Evolutionary conservation across 495 filamentous ascomycete genomes (phyloP).

Genomic region (Hypoxylon lenormandii): DNA sequence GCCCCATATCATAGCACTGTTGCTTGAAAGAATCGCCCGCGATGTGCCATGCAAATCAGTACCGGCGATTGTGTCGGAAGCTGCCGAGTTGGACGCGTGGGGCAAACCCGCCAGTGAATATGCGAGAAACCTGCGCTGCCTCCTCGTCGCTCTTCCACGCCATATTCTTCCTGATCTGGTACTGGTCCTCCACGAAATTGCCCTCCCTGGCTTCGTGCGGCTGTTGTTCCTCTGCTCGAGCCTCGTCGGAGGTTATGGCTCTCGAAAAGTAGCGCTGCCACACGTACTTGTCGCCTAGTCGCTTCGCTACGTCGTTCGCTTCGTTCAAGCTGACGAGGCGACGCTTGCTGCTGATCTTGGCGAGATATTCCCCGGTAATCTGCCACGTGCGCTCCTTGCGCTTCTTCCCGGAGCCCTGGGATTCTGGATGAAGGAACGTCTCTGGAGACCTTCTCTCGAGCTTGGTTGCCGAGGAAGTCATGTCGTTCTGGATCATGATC

Average conservation of each 20-base stretch:
- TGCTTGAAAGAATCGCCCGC: too few species aligned
- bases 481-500: neutral
- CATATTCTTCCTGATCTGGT: neutral
- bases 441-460: conserved; percentile 19
- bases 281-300: conserved; percentile 62
- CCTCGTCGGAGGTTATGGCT: neutral
- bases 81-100: too few species aligned
- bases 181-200: conserved; percentile 27
- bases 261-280: conserved; percentile 42
- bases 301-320: conserved; percentile 77
- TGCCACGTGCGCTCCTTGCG: conserved; percentile 50
- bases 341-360: conserved; percentile 59
- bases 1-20: too few species aligned
- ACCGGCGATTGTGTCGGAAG: too few species aligned
- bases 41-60: too few species aligned
- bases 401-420: conserved; percentile 21
- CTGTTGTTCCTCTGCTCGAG: conserved; percentile 16
- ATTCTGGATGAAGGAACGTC: conserved; percentile 11
- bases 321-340: conserved; percentile 75
- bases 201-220: conserved; percentile 28
- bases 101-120: neutral
- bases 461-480: neutral
- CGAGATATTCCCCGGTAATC: conserved; percentile 47
- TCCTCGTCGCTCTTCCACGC: conserved; percentile 21
- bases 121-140: neutral